Base-by-base conservation (phyloP, 1,139 yeast genomes). In the Suhomyces anneliseae region DNA sequence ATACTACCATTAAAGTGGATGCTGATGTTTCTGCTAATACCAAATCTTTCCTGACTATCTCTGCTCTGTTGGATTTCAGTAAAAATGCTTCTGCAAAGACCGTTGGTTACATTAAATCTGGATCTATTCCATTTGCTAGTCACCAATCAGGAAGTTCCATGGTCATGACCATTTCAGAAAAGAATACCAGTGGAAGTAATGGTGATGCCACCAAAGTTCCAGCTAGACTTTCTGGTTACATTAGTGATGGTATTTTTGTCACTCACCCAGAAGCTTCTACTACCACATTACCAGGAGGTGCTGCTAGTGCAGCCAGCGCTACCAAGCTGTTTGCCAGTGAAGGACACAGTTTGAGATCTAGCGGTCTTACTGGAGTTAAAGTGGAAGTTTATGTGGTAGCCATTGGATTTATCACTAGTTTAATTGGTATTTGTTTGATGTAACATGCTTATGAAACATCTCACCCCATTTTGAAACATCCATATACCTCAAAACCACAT, bases 121-220 rank as follows among this genome's bases (percentile, higher is more conserved):
- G 79, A 6, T 42, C 54, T 31, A 81, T 81, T 31, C 85, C 85
- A 32, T 78, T 69, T 54, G 85, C 85, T 0, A 56, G 60, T 43
- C 14, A 42, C 11, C 14, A 31, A 29, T 14, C 43, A 3, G 32
- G 12, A n/a, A 12, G 34, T 1, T 24, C 34, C 9, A 27, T 43
- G 24, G 35, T 42, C n/a, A 7, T 46, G 19, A 34, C 42, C 9
- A 24, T 46, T 12, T 2, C 19, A 4, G 7, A 26, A 1, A 10
- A n/a, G 9, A 11, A 26, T 8, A 32, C 10, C 8, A 36, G 27
- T 7, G 34, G n/a, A 26, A 36, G 27, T 2, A 14, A 9, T 19
- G 31, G 27, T 9, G 48, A 42, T 14, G 44, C 34, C 12, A 24
- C 45, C 9, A 39, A 40, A 12, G 46, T 46, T 24, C 49, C 49